phyloP scores from a whole-genome alignment of 1,284 basidiomycete genomes.

The Thelephora terrestris region DNA sequence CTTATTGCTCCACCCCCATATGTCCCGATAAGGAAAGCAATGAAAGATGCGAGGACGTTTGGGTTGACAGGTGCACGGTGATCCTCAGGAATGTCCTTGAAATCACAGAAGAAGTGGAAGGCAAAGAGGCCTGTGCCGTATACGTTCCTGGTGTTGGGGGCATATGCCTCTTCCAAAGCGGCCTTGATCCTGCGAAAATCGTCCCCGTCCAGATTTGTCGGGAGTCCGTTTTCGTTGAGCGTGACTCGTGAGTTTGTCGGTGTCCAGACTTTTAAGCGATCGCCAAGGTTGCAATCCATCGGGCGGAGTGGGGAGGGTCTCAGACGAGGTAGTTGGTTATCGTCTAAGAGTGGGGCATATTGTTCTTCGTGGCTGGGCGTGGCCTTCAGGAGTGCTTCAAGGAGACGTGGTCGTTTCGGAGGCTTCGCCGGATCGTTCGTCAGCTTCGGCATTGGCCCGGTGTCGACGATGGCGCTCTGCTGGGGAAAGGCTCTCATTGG shows the following conservation, averaged over 20 bases:
- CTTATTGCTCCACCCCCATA: conserved; percentile 12
- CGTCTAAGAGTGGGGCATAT: background rate
- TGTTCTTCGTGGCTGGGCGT: background rate
- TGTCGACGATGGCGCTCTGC: background rate
- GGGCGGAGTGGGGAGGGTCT: conserved; percentile 10
- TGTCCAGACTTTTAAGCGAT: conserved; percentile 15
- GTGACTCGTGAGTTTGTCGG: conserved; percentile 1
- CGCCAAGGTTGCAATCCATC: conserved; percentile 11
- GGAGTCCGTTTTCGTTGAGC: background rate
- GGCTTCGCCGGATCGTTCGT: background rate
- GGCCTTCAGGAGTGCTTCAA: background rate
- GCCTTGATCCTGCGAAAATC: conserved; percentile 11
- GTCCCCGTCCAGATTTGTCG: conserved; percentile 1
- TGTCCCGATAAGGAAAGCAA: conserved; percentile 8
- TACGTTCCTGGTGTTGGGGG: conserved; percentile 11
- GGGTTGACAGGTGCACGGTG: conserved; percentile 10
- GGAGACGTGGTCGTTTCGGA: background rate
- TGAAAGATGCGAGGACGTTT: conserved; percentile 10
- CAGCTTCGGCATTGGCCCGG: background rate
- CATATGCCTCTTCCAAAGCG: conserved; percentile 12
- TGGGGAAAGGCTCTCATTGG: background rate
- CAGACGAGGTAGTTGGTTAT: background rate
- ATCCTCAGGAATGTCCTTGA: conserved; percentile 11
- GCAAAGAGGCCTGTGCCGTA: conserved; percentile 21
- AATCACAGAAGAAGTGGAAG: conserved; percentile 24